Conservation (phyloP, 805 yeast genomes). For the Ogataea glucozyma region DNA sequence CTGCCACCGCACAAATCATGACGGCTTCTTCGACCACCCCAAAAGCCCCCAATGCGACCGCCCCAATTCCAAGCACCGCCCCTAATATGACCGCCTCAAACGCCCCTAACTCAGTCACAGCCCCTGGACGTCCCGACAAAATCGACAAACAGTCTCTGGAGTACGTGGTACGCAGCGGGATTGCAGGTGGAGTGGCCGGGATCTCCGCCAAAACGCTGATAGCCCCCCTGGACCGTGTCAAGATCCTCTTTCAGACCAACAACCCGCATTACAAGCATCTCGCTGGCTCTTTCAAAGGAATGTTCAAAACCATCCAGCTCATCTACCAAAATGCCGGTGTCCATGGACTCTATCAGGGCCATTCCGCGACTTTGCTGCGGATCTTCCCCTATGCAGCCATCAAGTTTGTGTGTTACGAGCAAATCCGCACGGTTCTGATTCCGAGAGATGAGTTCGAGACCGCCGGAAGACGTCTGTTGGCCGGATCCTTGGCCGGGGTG, state of each 20-base stretch:
- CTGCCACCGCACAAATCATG: no score
- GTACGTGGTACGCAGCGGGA: constrained; percentile 78
- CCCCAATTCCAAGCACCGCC: no score
- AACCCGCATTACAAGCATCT: constrained; percentile 84
- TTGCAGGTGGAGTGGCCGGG: constrained; percentile 96
- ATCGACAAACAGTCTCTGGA: constrained; percentile 73
- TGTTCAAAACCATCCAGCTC: constrained; percentile 66
- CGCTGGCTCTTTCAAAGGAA: constrained; percentile 78
- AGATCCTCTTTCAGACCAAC: constrained; percentile 91
- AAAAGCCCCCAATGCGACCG: no score
- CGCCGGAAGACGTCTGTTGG: constrained; percentile 71
- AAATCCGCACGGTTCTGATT: constrained; percentile 75
- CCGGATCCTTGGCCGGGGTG: constrained; percentile 91
- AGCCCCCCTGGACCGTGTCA: constrained; percentile 94
- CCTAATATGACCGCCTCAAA: no score
- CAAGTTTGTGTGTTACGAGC: constrained; percentile 95
- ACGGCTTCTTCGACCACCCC: no score
- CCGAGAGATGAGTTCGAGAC: constrained; percentile 78
- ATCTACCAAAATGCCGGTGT: constrained; percentile 73
- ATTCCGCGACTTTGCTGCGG: constrained; percentile 86
- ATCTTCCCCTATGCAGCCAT: constrained; percentile 97
- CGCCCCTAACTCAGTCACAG: no score
- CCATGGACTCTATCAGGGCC: constrained; percentile 89
- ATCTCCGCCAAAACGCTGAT: constrained; percentile 93
- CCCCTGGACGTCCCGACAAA: constrained; percentile 14